phyloP scores from a whole-genome alignment of 352 stramenopile species.

The Phytopythium chamaehyphon region DNA sequence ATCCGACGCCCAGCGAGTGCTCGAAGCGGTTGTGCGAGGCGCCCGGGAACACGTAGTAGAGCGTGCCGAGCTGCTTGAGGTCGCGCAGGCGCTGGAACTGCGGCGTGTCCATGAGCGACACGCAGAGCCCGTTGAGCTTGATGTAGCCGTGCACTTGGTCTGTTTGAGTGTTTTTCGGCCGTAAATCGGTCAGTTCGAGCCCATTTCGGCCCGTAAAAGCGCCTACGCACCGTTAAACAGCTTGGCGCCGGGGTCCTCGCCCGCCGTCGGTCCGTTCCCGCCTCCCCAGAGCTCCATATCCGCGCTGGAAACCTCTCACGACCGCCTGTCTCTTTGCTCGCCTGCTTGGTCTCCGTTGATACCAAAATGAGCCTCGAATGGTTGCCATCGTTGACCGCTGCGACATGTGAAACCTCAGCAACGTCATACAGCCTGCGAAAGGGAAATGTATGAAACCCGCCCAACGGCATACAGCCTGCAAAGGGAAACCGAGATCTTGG shows the following conservation, averaged over 20 bases:
- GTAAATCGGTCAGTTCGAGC: not conserved
- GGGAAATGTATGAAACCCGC: no score
- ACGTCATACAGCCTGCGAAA: no score
- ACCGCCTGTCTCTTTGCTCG: no score
- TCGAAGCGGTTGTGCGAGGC: slow-evolving; percentile 95
- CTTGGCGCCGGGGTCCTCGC: slow-evolving; percentile 34
- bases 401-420: no score
- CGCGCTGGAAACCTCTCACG: no score
- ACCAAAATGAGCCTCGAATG: no score
- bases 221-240: slow-evolving; percentile 54
- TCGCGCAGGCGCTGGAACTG: slow-evolving; percentile 94
- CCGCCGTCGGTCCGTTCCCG: not conserved
- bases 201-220: not conserved
- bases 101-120: slow-evolving; percentile 88
- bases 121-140: slow-evolving; percentile 66
- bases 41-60: slow-evolving; percentile 85
- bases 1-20: slow-evolving; percentile 93
- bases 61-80: slow-evolving; percentile 93
- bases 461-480: no score
- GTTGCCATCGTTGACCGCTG: no score
- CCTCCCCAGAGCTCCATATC: not conserved
- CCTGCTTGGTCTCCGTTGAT: no score
- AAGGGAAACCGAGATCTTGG: no score
- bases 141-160: slow-evolving; percentile 84
- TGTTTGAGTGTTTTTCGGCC: slow-evolving; percentile 12